Evolutionary conservation across 495 filamentous ascomycete species (phyloP), one percentile per base, ranked within the genome.

Genomic region (Xylaria sp.): DNA sequence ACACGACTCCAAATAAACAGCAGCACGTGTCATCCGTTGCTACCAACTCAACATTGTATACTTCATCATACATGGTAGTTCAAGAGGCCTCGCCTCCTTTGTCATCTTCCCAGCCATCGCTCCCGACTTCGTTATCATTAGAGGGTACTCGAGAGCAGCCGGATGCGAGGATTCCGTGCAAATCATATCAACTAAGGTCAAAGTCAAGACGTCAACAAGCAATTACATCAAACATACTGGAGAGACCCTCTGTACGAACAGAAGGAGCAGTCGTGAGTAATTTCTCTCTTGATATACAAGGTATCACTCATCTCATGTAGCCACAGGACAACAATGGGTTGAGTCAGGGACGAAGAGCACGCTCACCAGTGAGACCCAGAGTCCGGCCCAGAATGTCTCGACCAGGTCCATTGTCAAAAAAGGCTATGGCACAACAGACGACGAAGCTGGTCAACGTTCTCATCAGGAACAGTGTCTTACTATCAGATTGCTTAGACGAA

Each of bases 61-160:
- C 64, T 12, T 67, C 64, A 4, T 67, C 64, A 29, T 67, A 67
- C 14, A 19, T 67, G 44, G 17, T 8, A 24, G 44, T 66, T 29
- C 46, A 55, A 55, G 64, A 55, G 46, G 3, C 17, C 1, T 67
- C 64, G 11, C 64, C 64, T 29, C 64, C 48, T 6, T 55, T 24
- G 11, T 67, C 64, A 19, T 55, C 64, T 21, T 19, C 48, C 26
- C 35, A 43, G 35, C 46, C 48, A 29, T 29, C 63, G 0, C 1
- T n/a, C 46, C 19, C 17, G 2, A 50, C 11, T 3, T 37, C 44
- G 15, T 26, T 29, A 11, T 26, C 44, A 11, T 26, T 46, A 7
- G 19, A 21, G 19, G 7, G 15, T 1, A 5, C 31, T 11, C 44
- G 14, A 8, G 8, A 21, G 17, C 8, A 14, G 12, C 12, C 35